Conservation (phyloP, 805 yeast genomes). For the Kluyveromyces aestuarii region DNA sequence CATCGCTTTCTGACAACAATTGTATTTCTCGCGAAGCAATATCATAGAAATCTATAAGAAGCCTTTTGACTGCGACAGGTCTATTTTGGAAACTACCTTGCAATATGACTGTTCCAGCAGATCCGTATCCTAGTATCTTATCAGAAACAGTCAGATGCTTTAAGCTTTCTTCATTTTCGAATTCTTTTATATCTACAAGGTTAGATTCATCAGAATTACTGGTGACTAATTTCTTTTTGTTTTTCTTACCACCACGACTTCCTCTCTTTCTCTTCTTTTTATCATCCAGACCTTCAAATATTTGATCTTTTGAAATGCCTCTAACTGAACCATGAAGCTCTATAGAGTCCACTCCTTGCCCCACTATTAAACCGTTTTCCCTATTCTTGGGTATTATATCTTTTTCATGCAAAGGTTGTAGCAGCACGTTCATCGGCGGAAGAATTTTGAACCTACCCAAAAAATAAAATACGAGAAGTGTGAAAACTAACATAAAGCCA, state of each 20-base stretch:
- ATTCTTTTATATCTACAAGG: slow-evolving; percentile 5
- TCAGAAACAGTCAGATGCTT: slow-evolving; percentile 57
- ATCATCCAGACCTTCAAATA: slow-evolving; percentile 11
- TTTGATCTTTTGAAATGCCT: not conserved
- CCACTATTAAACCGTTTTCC: slow-evolving; percentile 2
- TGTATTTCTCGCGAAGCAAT: slow-evolving; percentile 88
- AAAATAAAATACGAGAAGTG: slow-evolving; percentile 21
- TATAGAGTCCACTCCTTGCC: slow-evolving; percentile 8
- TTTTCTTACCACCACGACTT: slow-evolving; percentile 69
- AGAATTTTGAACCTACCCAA: slow-evolving; percentile 24
- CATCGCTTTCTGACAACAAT: slow-evolving; percentile 86
- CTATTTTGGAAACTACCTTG: slow-evolving; percentile 84
- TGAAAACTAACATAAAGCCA: slow-evolving; percentile 29
- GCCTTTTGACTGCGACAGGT: slow-evolving; percentile 92
- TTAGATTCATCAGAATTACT: not conserved
- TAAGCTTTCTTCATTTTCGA: slow-evolving; percentile 25
- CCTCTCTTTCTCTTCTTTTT: slow-evolving; percentile 69
- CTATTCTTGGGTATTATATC: not conserved
- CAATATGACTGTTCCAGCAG: slow-evolving; percentile 93
- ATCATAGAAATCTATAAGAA: slow-evolving; percentile 88
- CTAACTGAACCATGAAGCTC: slow-evolving; percentile 1
- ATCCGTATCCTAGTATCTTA: slow-evolving; percentile 84
- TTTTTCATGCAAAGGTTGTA: not conserved
- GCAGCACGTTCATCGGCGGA: slow-evolving; percentile 16
- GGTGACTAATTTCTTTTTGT: slow-evolving; percentile 25